Evolutionary conservation across 805 yeast species (phyloP).

Genomic region (Saccharomycopsis vini): DNA sequence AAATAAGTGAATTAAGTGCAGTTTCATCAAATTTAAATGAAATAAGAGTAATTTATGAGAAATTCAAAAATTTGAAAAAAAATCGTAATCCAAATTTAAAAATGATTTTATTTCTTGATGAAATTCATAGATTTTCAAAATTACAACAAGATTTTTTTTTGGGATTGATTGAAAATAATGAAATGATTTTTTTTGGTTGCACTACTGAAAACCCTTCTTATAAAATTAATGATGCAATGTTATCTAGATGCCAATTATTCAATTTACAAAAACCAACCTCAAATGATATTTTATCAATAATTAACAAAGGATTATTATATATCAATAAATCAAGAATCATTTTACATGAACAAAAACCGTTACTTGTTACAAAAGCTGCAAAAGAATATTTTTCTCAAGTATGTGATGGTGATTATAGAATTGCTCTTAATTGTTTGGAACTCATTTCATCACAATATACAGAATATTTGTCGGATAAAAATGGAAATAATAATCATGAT

Average conservation of each 20-base stretch:
- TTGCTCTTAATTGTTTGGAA: constrained; percentile 74
- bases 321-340: constrained; percentile 35
- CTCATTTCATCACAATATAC: constrained; percentile 41
- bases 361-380: constrained; percentile 36
- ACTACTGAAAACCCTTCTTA: constrained; percentile 93
- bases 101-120: constrained; percentile 81
- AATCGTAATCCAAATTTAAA: constrained; percentile 31
- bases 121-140: constrained; percentile 80
- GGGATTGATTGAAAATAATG: constrained; percentile 79
- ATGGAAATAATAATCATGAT: constrained; percentile 6
- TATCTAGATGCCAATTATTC: constrained; percentile 80
- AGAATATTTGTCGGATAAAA: constrained; percentile 27
- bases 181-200: constrained; percentile 79
- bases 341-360: constrained; percentile 7
- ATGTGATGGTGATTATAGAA: constrained; percentile 83
- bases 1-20: constrained; percentile 79
- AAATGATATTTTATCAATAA: constrained; percentile 43
- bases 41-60: constrained; percentile 49
- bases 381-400: constrained; percentile 60
- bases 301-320: constrained; percentile 49
- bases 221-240: constrained; percentile 70
- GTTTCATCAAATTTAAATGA: constrained; percentile 64
- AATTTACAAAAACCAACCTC: constrained; percentile 46
- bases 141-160: constrained; percentile 83
- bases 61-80: constrained; percentile 24